phyloP scores from a whole-genome alignment of 176 grass and related monocot genomes.

The Carex cristatella region DNA sequence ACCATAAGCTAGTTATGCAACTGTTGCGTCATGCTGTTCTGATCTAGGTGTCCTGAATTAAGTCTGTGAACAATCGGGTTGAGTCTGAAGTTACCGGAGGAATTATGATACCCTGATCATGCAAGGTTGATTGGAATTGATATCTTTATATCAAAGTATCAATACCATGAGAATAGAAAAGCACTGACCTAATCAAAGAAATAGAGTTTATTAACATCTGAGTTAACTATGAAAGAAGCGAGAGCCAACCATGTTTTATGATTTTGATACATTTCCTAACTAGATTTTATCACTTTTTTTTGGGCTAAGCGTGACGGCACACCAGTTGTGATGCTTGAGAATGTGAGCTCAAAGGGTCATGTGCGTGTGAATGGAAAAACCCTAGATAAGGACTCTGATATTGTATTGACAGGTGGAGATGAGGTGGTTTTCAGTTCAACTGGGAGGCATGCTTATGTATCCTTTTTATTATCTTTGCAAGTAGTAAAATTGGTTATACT shows the following conservation, averaged over 20 bases:
- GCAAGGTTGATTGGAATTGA: neutral
- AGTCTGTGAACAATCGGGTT: neutral
- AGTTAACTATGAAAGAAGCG: neutral
- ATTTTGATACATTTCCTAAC: neutral
- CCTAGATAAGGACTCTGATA: constrained; percentile 62
- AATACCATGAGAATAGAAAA: neutral
- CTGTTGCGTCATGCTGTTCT: neutral
- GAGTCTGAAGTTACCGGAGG: neutral
- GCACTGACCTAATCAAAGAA: neutral
- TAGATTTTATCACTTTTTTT: neutral
- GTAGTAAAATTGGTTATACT: neutral
- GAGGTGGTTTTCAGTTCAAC: constrained; percentile 77
- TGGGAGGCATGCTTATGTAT: constrained; percentile 86
- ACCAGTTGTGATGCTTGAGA: constrained; percentile 52
- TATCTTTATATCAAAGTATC: neutral
- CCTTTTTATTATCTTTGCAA: constrained; percentile 29
- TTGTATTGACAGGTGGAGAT: constrained; percentile 70
- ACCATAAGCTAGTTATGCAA: neutral
- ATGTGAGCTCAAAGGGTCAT: constrained; percentile 53
- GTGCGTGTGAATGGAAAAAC: constrained; percentile 87
- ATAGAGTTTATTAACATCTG: neutral
- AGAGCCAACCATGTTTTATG: neutral
- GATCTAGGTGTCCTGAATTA: neutral
- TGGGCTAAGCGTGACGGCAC: constrained; percentile 25
- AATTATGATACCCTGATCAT: neutral